Evolutionary conservation across 164 flowering plant species (phyloP).

Genomic region (Liquidambar formosana): DNA sequence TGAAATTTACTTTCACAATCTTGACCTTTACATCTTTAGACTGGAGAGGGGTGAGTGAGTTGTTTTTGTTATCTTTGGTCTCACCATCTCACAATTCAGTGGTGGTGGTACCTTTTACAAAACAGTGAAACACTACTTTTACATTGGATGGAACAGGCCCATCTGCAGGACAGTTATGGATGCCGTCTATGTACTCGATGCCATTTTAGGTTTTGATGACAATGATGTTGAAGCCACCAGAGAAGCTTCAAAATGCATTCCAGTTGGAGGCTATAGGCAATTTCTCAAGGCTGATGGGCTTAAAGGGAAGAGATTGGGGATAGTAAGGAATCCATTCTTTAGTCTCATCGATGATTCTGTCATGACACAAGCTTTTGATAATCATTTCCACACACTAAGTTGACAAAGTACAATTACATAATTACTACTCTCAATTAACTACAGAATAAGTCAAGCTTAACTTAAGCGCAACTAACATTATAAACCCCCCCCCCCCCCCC

Average conservation of each 20-base stretch:
- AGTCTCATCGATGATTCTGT: background rate
- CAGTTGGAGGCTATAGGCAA: conserved; percentile 40
- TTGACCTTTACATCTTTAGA: no score
- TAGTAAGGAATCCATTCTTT: conserved; percentile 15
- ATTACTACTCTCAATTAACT: background rate
- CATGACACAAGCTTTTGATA: conserved; percentile 4
- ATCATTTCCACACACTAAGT: conserved; percentile 27
- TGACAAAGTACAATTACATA: background rate
- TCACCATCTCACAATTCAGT: background rate
- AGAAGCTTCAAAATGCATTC: conserved; percentile 6
- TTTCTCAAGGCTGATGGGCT: conserved; percentile 46
- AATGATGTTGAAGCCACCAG: conserved; percentile 7
- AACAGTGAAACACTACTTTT: no score
- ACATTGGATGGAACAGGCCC: conserved; percentile 10
- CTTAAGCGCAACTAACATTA: no score
- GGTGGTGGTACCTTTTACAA: no score
- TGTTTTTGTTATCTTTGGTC: no score
- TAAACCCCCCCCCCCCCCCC: no score
- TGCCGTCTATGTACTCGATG: conserved; percentile 10
- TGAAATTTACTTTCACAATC: background rate
- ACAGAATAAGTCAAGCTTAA: background rate
- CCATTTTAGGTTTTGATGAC: conserved; percentile 9
- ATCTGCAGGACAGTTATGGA: conserved; percentile 14
- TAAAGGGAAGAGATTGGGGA: conserved; percentile 39
- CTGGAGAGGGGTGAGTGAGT: no score